These are phyloP conservation scores for Venturia oleaginea DNA, from an alignment of 2,329 filamentous ascomycete genomes.

Conservation along the genomic window DNA sequence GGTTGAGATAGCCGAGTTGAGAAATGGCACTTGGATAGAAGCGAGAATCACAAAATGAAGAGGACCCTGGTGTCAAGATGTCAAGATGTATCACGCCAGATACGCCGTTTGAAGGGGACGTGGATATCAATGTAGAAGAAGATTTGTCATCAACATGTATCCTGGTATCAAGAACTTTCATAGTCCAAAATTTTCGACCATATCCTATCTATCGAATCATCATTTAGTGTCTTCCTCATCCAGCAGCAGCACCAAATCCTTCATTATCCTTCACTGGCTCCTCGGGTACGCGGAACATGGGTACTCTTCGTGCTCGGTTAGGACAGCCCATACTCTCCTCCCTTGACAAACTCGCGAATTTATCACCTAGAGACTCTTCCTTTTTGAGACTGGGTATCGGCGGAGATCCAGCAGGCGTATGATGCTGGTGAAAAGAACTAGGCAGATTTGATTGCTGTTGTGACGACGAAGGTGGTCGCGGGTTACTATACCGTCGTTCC, in stretches of 20 bases:
- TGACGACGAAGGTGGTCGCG: background rate
- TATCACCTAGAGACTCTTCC: background rate
- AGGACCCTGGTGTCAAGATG: too few relatives aligned
- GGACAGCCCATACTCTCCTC: background rate
- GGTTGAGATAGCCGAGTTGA: too few relatives aligned
- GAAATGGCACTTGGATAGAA: too few relatives aligned
- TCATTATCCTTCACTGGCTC: constrained; percentile 34
- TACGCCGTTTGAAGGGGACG: too few relatives aligned
- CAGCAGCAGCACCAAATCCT: constrained; percentile 4
- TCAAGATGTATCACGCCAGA: too few relatives aligned
- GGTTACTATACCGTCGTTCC: constrained; percentile 1
- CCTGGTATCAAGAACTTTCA: background rate
- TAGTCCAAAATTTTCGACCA: background rate
- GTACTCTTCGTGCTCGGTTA: constrained; percentile 23
- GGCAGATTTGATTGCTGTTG: background rate
- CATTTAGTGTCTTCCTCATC: background rate
- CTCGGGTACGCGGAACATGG: constrained; percentile 35
- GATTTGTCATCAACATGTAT: too few relatives aligned
- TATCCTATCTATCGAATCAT: background rate
- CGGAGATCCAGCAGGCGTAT: background rate
- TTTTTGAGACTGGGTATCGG: background rate
- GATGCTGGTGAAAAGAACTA: background rate
- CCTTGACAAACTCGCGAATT: background rate
- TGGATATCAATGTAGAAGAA: too few relatives aligned
- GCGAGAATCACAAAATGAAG: too few relatives aligned